Evolutionary conservation across 2,329 filamentous ascomycete species (phyloP).

Genomic region (Penicillium griseofulvum): DNA sequence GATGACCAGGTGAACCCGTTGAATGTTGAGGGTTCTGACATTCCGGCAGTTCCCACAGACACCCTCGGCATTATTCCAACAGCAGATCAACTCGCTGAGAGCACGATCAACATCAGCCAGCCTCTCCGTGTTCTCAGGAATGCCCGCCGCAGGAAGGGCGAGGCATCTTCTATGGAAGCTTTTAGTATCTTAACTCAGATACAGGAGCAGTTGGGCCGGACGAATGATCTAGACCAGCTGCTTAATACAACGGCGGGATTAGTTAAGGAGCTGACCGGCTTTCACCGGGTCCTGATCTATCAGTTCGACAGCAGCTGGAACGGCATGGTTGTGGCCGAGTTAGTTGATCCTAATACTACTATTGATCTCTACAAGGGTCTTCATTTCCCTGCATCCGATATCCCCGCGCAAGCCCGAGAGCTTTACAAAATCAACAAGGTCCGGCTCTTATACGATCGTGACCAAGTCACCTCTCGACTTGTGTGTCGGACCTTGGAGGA

Average conservation of each 20-base stretch:
- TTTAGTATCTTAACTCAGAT: constrained; percentile 92
- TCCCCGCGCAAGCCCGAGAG: constrained; percentile 85
- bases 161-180: constrained; percentile 78
- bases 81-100: constrained; percentile 69
- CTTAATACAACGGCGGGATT: constrained; percentile 80
- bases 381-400: constrained; percentile 80
- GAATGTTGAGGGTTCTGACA: constrained; percentile 17
- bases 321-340: constrained; percentile 80
- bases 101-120: constrained; percentile 71
- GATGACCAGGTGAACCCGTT: constrained; percentile 64
- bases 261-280: constrained; percentile 84
- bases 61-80: constrained; percentile 72
- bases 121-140: constrained; percentile 74
- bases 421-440: constrained; percentile 89
- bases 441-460: constrained; percentile 79
- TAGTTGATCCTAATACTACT: constrained; percentile 76
- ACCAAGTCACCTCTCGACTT: constrained; percentile 73
- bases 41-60: constrained; percentile 39
- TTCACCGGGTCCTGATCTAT: constrained; percentile 90
- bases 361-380: constrained; percentile 83
- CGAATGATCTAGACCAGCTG: constrained; percentile 68
- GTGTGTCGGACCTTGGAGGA: constrained; percentile 71
- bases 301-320: constrained; percentile 83
- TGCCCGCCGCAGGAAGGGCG: constrained; percentile 70
- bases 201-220: constrained; percentile 70